Evolutionary conservation across 225 moss, liverwort and hornwort genomes (phyloP).

Genomic region (Neckera pumila): DNA sequence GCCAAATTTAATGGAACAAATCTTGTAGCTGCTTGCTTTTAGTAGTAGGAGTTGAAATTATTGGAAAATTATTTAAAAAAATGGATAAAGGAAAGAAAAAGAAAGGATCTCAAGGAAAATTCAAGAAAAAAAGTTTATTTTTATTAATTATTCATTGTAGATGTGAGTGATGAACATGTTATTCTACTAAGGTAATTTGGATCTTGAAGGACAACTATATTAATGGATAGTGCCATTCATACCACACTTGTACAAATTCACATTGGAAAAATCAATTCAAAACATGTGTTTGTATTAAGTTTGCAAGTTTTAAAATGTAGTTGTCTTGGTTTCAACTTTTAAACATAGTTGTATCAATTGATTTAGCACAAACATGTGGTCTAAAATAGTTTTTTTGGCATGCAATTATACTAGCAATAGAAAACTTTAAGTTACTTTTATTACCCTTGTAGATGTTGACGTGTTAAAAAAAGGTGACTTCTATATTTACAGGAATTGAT

Average conservation of each 20-base stretch:
- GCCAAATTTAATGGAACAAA: background rate
- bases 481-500: background rate
- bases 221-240: background rate
- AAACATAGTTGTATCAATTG: background rate
- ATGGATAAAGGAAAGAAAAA: no score
- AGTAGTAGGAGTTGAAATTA: background rate
- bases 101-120: background rate
- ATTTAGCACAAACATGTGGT: accelerated
- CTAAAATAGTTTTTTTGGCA: accelerated
- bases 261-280: accelerated
- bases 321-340: background rate
- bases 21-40: background rate
- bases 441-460: background rate
- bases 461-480: background rate
- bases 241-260: background rate
- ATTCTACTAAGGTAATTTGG: background rate
- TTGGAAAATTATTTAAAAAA: no score
- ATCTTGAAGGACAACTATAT: background rate
- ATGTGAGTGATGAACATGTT: background rate
- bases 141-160: accelerated
- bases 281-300: background rate
- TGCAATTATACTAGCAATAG: accelerated
- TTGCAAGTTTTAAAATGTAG: accelerated
- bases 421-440: background rate
- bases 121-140: background rate